Conservation (phyloP, 306 rosid genomes). For the Inga leiocalycina region DNA sequence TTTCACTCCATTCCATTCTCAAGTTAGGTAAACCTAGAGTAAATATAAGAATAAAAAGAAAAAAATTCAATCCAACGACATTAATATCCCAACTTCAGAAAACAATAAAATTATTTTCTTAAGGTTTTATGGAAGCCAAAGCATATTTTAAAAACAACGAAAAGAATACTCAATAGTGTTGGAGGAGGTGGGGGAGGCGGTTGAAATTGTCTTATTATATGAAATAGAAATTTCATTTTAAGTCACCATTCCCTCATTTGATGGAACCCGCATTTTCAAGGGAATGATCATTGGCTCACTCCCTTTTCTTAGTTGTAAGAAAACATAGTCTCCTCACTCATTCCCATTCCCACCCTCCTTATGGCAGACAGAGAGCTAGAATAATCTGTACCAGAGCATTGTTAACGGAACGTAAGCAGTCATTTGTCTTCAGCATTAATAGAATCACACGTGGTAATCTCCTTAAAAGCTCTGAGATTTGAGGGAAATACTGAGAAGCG, state of each 20-base stretch:
- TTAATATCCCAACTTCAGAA: background rate
- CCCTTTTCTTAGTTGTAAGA: background rate
- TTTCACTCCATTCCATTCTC: background rate
- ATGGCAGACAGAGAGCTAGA: slow-evolving; percentile 27
- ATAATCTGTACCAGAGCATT: slow-evolving; percentile 67
- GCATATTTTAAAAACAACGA: background rate
- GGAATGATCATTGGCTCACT: background rate
- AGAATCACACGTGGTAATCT: slow-evolving; percentile 92
- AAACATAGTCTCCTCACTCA: background rate
- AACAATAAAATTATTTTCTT: background rate
- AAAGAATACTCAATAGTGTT: background rate
- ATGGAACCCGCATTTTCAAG: background rate
- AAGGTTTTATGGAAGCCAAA: background rate
- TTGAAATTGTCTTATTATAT: background rate
- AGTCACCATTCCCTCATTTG: background rate
- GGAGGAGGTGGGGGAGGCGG: background rate
- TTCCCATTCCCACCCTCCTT: slow-evolving; percentile 4
- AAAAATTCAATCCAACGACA: background rate
- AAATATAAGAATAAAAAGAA: background rate
- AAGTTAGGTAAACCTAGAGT: background rate
- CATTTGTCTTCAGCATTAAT: slow-evolving; percentile 97
- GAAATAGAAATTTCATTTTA: background rate
- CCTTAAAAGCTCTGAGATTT: slow-evolving; percentile 91
- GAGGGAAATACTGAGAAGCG: slow-evolving; percentile 87
- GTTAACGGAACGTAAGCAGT: slow-evolving; percentile 91